phyloP scores from a whole-genome alignment of 2,329 filamentous ascomycete genomes.

The Fusarium sp. region DNA sequence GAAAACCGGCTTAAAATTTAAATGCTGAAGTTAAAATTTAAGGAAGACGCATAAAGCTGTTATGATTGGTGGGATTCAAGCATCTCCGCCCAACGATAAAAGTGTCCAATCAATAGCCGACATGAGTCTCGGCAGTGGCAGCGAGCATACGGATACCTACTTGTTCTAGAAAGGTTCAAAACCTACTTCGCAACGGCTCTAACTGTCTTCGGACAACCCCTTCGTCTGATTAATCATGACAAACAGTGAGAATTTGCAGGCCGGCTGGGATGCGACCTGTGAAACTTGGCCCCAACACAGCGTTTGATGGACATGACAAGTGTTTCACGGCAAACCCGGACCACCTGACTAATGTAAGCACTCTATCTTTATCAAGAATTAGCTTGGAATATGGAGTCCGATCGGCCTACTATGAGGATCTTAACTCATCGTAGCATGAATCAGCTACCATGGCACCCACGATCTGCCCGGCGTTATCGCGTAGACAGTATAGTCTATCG shows the following conservation, averaged over 20 bases:
- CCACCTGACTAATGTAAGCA: background rate
- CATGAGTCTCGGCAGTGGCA: background rate
- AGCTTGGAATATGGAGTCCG: background rate
- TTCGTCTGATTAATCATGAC: background rate
- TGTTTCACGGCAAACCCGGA: background rate
- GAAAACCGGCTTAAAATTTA: background rate
- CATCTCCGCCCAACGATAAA: background rate
- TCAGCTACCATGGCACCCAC: background rate
- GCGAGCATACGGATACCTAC: too few species aligned
- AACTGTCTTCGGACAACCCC: background rate
- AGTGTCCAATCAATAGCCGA: background rate
- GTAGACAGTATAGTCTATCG: background rate
- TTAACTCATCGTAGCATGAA: background rate
- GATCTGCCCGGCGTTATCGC: background rate
- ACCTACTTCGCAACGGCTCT: background rate
- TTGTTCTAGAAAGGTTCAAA: background rate
- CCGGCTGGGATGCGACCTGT: background rate
- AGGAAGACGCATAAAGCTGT: background rate
- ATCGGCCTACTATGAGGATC: background rate
- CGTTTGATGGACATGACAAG: background rate
- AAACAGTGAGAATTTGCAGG: background rate
- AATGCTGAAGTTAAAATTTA: background rate
- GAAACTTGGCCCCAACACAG: background rate
- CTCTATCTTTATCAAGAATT: background rate
- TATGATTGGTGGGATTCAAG: background rate